Evolutionary conservation across 2,329 filamentous ascomycete genomes (phyloP), one percentile per base, ranked within the genome.

Genomic region (Trichoderma arundinaceum): DNA sequence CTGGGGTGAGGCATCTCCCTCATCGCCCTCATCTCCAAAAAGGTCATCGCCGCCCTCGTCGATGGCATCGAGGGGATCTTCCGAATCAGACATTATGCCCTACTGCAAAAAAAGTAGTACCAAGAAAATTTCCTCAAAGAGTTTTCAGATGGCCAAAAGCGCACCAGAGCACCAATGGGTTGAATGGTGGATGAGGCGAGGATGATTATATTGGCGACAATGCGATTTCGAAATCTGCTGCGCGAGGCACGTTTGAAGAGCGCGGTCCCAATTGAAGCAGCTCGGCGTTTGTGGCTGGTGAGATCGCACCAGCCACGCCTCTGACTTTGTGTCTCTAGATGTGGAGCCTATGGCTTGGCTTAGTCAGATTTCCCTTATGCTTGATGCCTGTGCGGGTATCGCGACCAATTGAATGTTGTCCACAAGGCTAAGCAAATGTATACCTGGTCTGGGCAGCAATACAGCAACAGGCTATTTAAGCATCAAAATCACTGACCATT

Each of bases 21-120:
- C 85, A 70, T 90, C 81, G 43, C 80, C 84, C 59, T 83, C 85
- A 65, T 87, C 86, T 60, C 86, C 87, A 68, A 89, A 89, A 52
- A 89, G 81, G 72, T 89, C 87, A 72, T 87, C 86, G 66, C 81
- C 86, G 65, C 79, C 84, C 57, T 83, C 83, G 64, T 86, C 84
- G 65, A 85, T 79, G 66, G 79, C 77, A 57, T 85, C 83, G 70
- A 84, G 75, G 62, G 78, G 77, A 62, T 86, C 84, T 68, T 87
- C 85, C 1, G 83, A 84, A 70, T 86, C 84, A 17, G 84, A 87
- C 84, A 87, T 87, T 54, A 49, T 73, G 69, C 41, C 13, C 19
- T 15, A 35, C 13, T 41, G 33, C 19, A 8, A 19, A 17, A 10
- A 22, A 38, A 4, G 5, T 2, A 4, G 1, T 3, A 22, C 28